Conservation (phyloP, 2,329 filamentous ascomycete genomes). For the Daldinia sp. region DNA sequence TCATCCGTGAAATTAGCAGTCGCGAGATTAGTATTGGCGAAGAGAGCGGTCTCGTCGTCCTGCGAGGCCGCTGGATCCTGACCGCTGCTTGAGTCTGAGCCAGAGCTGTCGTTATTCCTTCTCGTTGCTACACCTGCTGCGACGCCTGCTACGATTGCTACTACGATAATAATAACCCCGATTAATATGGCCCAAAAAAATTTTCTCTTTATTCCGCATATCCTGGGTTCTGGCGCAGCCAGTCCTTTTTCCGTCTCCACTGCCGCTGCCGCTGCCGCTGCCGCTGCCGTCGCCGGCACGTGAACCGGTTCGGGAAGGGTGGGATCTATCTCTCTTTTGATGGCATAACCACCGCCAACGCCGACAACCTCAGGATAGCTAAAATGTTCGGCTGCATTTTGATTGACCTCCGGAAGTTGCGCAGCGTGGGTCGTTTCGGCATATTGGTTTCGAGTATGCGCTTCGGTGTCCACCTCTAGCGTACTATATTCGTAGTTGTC, state of each 20-base stretch:
- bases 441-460: slow-evolving; percentile 20
- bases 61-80: neutral
- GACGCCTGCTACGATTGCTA: slow-evolving; percentile 27
- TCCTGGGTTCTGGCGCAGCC: slow-evolving; percentile 16
- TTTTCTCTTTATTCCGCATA: slow-evolving; percentile 34
- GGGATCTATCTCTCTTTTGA: slow-evolving; percentile 20
- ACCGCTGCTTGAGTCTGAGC: neutral
- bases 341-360: neutral
- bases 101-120: neutral
- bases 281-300: neutral
- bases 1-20: slow-evolving; percentile 43
- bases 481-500: slow-evolving; percentile 35
- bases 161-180: slow-evolving; percentile 18
- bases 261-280: too few species aligned
- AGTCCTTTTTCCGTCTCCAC: neutral
- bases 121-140: slow-evolving; percentile 26
- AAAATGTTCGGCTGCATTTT: slow-evolving; percentile 16
- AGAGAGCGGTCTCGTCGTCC: slow-evolving; percentile 13
- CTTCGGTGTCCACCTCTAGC: slow-evolving; percentile 33
- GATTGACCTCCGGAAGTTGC: slow-evolving; percentile 51
- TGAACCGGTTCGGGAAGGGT: slow-evolving; percentile 22
- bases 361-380: slow-evolving; percentile 29
- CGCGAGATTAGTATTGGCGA: slow-evolving; percentile 37
- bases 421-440: slow-evolving; percentile 14
- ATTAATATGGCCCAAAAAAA: slow-evolving; percentile 24